Evolutionary conservation across 202 grass and related monocot species (phyloP).

Genomic region (Dendrocalamus latiflorus): DNA sequence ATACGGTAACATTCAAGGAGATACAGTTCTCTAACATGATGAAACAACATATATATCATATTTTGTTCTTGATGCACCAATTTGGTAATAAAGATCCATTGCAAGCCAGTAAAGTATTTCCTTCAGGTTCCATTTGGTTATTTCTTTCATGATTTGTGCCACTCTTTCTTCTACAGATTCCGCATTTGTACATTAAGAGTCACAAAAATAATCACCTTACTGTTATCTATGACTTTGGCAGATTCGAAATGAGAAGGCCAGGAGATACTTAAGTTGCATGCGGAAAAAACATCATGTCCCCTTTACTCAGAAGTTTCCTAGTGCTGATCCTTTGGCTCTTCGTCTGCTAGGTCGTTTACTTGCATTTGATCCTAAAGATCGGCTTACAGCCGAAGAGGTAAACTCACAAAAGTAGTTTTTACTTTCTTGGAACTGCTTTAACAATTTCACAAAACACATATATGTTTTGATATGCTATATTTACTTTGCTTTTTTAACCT

Average conservation of each 20-base stretch:
- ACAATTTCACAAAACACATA: background rate
- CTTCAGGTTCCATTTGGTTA: background rate
- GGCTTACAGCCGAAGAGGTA: conserved; percentile 78
- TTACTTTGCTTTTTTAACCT: background rate
- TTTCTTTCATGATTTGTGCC: background rate
- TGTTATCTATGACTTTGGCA: conserved; percentile 19
- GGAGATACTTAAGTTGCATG: conserved; percentile 87
- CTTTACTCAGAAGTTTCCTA: conserved; percentile 75
- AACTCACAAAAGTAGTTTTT: background rate
- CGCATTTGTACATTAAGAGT: background rate
- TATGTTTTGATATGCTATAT: background rate
- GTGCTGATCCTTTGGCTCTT: conserved; percentile 74
- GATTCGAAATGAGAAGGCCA: conserved; percentile 99
- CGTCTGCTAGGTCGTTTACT: conserved; percentile 66
- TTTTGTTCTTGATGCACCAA: background rate
- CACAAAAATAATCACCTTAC: background rate
- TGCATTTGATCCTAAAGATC: conserved; percentile 94
- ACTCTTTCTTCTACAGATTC: background rate
- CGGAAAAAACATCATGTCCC: conserved; percentile 70
- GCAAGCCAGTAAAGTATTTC: background rate
- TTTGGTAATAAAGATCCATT: background rate
- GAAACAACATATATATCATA: background rate
- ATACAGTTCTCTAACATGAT: background rate
- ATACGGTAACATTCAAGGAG: background rate
- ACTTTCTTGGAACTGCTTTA: background rate